Percentiles rank a stretch among this genome's conserved stretches.
phyloP scores from a whole-genome alignment of 2,329 filamentous ascomycete genomes.

The Colletotrichum gigasporum region DNA sequence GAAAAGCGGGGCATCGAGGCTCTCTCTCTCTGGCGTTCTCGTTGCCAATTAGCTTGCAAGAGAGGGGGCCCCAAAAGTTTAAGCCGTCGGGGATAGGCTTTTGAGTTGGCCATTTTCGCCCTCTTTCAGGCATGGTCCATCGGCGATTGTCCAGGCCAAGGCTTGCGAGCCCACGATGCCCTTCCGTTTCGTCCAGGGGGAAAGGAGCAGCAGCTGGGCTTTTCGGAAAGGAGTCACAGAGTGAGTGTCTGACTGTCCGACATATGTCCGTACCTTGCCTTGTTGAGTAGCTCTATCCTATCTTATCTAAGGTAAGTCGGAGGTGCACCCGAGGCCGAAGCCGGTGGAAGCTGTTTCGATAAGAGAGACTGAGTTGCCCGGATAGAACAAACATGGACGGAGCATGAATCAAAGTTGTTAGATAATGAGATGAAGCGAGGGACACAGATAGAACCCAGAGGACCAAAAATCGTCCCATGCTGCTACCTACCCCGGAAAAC shows the following conservation, averaged over 20 bases:
- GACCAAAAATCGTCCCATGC: background rate
- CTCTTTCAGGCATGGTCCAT: conserved; percentile 9
- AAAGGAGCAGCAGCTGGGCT: background rate
- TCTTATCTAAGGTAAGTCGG: conserved; percentile 23
- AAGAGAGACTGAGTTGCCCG: background rate
- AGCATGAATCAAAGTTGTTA: background rate
- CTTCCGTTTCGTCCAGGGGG: conserved; percentile 21
- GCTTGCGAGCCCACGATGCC: background rate
- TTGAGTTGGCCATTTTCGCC: background rate
- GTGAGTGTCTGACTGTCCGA: conserved; percentile 11
- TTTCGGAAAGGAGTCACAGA: conserved; percentile 1
- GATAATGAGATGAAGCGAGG: background rate
- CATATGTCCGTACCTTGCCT: conserved; percentile 27
- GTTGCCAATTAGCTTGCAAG: background rate
- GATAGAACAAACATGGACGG: background rate
- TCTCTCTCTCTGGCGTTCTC: no score
- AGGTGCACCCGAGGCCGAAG: background rate
- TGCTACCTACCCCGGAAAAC: conserved; percentile 6
- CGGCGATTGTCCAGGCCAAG: conserved; percentile 28
- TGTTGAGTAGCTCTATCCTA: conserved; percentile 19
- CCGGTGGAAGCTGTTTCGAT: background rate
- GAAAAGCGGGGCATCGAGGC: conserved; percentile 24
- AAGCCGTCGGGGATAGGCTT: conserved; percentile 29
- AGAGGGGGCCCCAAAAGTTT: conserved; percentile 5
- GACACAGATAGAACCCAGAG: background rate